Conservation (phyloP, 2,329 filamentous ascomycete genomes). For the Alternaria incomplexa region DNA sequence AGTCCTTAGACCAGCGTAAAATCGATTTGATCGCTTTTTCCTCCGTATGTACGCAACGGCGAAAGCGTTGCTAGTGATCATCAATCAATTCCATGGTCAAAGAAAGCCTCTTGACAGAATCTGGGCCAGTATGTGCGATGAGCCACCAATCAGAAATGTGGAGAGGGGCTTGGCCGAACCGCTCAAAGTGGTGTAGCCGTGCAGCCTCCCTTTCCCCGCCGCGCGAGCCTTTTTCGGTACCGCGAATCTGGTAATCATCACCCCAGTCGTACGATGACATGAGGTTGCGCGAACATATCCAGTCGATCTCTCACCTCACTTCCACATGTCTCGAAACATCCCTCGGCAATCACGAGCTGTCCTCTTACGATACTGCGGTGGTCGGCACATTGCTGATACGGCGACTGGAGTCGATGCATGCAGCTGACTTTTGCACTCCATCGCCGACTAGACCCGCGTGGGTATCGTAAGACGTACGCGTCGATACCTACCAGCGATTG, state of each 20-base stretch:
- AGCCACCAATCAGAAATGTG: background rate
- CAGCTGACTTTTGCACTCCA: background rate
- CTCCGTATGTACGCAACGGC: background rate
- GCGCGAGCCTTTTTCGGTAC: constrained; percentile 4
- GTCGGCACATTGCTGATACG: background rate
- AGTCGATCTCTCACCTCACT: background rate
- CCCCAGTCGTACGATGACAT: background rate
- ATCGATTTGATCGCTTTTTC: background rate
- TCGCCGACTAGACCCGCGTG: background rate
- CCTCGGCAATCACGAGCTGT: background rate
- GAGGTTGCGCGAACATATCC: background rate
- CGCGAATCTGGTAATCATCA: background rate
- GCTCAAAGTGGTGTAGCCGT: constrained; percentile 1
- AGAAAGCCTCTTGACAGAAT: background rate
- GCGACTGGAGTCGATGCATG: background rate
- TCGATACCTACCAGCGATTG: background rate
- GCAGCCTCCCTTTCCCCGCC: constrained; percentile 7
- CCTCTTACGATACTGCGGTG: background rate
- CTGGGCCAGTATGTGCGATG: background rate
- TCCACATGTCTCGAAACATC: background rate
- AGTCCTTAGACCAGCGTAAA: background rate
- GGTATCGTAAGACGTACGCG: background rate
- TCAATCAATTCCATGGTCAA: background rate
- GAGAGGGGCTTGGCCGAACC: background rate
- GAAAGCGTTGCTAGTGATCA: background rate